phyloP scores from a whole-genome alignment of 148 eudicot genomes.

The Silene conica region DNA sequence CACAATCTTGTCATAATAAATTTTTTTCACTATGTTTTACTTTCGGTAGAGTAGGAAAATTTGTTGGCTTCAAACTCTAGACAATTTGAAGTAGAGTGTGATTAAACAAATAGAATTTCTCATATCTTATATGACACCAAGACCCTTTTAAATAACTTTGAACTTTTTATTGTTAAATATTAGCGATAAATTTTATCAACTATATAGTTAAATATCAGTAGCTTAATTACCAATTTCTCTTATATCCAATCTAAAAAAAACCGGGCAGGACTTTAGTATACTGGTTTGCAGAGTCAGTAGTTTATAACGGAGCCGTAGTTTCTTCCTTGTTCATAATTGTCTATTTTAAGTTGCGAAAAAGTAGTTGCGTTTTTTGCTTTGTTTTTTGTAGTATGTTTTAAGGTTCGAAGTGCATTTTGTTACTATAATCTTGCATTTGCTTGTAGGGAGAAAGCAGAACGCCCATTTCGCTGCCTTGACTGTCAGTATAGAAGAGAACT shows the following conservation, averaged over 20 bases:
- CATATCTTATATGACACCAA: too few species aligned
- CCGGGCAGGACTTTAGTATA: neutral
- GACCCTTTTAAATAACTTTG: too few species aligned
- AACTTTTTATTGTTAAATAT: too few species aligned
- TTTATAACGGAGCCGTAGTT: neutral
- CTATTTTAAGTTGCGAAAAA: neutral
- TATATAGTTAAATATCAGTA: too few species aligned
- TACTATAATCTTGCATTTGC: conserved; percentile 10
- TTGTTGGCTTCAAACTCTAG: too few species aligned
- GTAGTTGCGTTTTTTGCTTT: neutral
- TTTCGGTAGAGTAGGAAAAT: too few species aligned
- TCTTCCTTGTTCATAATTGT: neutral
- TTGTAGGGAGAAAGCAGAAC: conserved; percentile 75
- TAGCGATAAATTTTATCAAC: too few species aligned
- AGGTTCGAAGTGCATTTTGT: neutral
- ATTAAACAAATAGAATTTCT: too few species aligned
- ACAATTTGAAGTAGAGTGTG: too few species aligned
- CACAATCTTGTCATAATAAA: neutral
- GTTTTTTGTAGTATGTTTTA: neutral
- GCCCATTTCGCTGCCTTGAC: conserved; percentile 89
- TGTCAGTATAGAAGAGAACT: conserved; percentile 82
- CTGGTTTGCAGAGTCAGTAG: neutral
- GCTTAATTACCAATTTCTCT: too few species aligned
- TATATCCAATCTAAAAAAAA: too few species aligned
- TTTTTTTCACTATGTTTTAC: too few species aligned